Evolutionary conservation across 768 basidiomycete species (phyloP).

Genomic region (Cantharellus anzutake): DNA sequence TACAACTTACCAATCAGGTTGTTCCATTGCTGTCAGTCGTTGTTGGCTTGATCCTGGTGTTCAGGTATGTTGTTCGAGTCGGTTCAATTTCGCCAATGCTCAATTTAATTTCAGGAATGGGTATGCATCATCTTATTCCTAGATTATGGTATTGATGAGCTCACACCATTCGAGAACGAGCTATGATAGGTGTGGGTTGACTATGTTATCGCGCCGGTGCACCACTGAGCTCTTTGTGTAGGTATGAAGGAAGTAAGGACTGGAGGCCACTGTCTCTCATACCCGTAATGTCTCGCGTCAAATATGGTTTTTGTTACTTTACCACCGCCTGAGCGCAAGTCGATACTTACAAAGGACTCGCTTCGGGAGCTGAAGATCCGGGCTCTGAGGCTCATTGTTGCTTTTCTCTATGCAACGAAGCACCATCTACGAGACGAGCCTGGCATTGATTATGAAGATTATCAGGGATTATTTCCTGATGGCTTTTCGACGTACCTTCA

Average conservation of each 20-base stretch:
- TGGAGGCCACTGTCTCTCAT: constrained; percentile 56
- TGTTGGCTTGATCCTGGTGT: constrained; percentile 78
- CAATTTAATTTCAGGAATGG: neutral
- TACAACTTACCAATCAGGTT: constrained; percentile 63
- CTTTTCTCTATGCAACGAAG: constrained; percentile 52
- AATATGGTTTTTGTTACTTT: constrained; percentile 59
- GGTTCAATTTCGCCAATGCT: neutral
- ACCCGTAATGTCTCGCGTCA: constrained; percentile 58
- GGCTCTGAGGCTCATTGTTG: constrained; percentile 42
- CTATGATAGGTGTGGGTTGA: constrained; percentile 19
- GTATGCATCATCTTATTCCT: constrained; percentile 10
- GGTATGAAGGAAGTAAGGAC: constrained; percentile 75
- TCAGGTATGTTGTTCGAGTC: constrained; percentile 33
- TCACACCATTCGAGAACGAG: constrained; percentile 31
- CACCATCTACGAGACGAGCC: constrained; percentile 43
- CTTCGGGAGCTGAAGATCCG: constrained; percentile 36
- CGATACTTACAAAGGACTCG: neutral
- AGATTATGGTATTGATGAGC: neutral
- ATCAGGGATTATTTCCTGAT: constrained; percentile 42
- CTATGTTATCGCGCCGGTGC: neutral
- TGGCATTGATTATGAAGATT: constrained; percentile 50
- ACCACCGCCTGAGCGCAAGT: constrained; percentile 17
- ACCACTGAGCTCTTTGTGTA: constrained; percentile 10
- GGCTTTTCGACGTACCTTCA: constrained; percentile 26
- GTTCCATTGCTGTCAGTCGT: constrained; percentile 81